phyloP scores from a whole-genome alignment of 768 basidiomycete species.

The Russula griseocarnosa region DNA sequence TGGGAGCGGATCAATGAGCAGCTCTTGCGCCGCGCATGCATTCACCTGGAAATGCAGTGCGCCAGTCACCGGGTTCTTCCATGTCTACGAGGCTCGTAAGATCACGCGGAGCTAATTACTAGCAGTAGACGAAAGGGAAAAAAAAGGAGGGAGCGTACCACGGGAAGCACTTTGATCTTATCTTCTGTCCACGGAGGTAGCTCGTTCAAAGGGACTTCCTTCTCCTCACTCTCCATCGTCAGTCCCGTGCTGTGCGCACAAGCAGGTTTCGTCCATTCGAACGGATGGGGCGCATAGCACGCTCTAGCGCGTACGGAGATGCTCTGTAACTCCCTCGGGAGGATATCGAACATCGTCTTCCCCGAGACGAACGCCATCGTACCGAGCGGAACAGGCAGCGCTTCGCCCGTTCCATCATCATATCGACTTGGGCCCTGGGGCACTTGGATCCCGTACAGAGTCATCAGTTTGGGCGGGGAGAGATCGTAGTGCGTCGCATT shows the following conservation, averaged over 20 bases:
- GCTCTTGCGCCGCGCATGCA: slow-evolving; percentile 65
- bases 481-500: slow-evolving; percentile 78
- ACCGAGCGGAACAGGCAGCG: slow-evolving; percentile 71
- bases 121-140: neutral
- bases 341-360: slow-evolving; percentile 74
- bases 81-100: slow-evolving; percentile 45
- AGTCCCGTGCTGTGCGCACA: slow-evolving; percentile 69
- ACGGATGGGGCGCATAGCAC: slow-evolving; percentile 78
- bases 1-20: slow-evolving; percentile 72
- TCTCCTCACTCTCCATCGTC: slow-evolving; percentile 72
- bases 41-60: slow-evolving; percentile 87
- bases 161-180: slow-evolving; percentile 66
- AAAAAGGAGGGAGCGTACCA: slow-evolving; percentile 39
- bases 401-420: slow-evolving; percentile 83
- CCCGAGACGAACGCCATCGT: slow-evolving; percentile 81
- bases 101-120: neutral
- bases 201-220: slow-evolving; percentile 59
- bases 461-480: slow-evolving; percentile 75
- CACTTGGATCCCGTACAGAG: slow-evolving; percentile 69
- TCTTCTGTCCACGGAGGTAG: slow-evolving; percentile 81
- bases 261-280: slow-evolving; percentile 81
- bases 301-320: slow-evolving; percentile 71
- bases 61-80: slow-evolving; percentile 90
- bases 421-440: slow-evolving; percentile 64
- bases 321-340: slow-evolving; percentile 65